A percentile compares a stretch with the other conserved stretches of the same genome.
These are phyloP conservation scores for Syzygium oleosum DNA, from an alignment of 345 rosid genomes.

Conservation along the genomic window DNA sequence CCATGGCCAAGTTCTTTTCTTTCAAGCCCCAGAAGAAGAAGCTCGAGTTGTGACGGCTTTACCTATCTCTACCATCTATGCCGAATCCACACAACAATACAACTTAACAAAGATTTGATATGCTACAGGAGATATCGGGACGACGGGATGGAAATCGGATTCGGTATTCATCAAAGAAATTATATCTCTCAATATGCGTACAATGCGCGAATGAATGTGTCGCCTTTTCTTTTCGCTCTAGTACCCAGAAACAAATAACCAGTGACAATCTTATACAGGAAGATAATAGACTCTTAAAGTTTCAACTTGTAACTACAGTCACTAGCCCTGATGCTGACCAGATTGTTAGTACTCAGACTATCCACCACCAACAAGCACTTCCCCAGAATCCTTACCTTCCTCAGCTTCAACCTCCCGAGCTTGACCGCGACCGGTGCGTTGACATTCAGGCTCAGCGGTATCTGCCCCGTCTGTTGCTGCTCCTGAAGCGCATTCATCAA, in stretches of 20 bases:
- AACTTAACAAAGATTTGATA: background rate
- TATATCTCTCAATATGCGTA: background rate
- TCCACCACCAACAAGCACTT: constrained; percentile 60
- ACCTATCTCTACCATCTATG: background rate
- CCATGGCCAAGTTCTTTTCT: background rate
- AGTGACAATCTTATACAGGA: background rate
- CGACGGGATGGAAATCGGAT: background rate
- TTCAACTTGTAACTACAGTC: constrained; percentile 49
- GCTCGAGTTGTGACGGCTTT: background rate
- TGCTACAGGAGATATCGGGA: background rate
- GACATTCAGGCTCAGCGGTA: constrained; percentile 59
- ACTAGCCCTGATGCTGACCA: constrained; percentile 53
- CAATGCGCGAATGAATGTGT: background rate
- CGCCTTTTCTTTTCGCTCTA: background rate
- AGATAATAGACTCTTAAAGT: constrained; percentile 5
- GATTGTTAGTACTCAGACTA: constrained; percentile 47
- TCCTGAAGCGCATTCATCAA: constrained; percentile 63
- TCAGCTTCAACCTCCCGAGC: constrained; percentile 58
- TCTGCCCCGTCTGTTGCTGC: constrained; percentile 62
- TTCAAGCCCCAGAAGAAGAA: background rate
- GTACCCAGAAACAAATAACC: background rate
- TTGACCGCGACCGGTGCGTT: constrained; percentile 56
- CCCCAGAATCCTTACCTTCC: constrained; percentile 56
- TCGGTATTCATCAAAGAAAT: background rate
- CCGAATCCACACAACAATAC: background rate